Base-by-base conservation (phyloP, 2,329 filamentous ascomycete genomes). In the Penicillium sp. region DNA sequence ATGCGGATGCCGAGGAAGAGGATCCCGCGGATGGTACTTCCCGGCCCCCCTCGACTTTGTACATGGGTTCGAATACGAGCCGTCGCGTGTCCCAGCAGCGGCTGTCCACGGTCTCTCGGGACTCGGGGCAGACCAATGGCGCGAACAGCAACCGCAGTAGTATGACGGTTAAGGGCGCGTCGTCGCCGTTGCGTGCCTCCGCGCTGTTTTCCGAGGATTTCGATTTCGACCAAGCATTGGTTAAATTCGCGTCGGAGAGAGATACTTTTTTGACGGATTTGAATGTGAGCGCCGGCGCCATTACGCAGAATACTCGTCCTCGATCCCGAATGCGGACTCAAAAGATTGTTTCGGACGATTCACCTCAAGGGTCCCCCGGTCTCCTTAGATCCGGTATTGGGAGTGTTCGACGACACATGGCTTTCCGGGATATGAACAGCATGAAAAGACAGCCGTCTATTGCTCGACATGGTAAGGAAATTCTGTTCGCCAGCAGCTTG, bases 201-300 rank as follows among this genome's bases (percentile, higher is more conserved):
- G 71, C 73, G 6, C 42, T 65, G 19, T 68, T 74, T 26, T 74
- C 86, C 29, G 85, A 78, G 56, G 91, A 96, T 70, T 91, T 90
- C 69, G 95, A 98, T 74, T 99, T 99, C 69, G 95, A 98, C 72
- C 88, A 90, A 70, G 93, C 95, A 26, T 82, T 99, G 65, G 80
- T 92, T 68, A 98, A 97, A 77, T 99, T 99, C 74, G 92, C 95
- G 46, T 89, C 88, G n/a, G 93, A 98, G 78, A 84, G 95, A 63
- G 95, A 99, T 68, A 89, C 88, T 58, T 99, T 99, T 68, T 80
- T 98, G 52, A 91, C 96, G 62, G 95, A 99, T 73, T 83, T 98
- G 53, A 91, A 88, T 64, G 92, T 98, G 73, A 91, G 85, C 64
- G 91, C 93, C 22, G 92, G 93, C 39, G 90, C 90, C 42, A 90